Conservation (phyloP, 2,329 filamentous ascomycete species). For the Cucurbitaria berberidis region DNA sequence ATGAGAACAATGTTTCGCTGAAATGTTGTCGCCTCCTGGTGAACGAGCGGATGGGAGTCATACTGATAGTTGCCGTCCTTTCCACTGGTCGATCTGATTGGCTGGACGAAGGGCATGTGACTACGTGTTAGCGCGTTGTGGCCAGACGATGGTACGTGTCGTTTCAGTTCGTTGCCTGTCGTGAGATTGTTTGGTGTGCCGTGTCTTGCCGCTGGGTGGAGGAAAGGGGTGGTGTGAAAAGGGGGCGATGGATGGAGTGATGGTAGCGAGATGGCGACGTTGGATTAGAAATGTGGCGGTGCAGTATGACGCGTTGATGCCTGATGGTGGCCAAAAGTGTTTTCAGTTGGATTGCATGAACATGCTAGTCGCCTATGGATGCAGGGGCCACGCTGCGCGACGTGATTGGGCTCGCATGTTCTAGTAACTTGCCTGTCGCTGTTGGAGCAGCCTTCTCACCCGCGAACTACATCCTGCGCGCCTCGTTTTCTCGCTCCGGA, state of each 20-base stretch:
- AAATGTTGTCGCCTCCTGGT: not conserved
- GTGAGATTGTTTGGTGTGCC: not conserved
- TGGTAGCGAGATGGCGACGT: conserved; percentile 6
- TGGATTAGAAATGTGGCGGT: conserved; percentile 21
- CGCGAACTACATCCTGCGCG: too few species aligned
- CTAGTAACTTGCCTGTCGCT: too few species aligned
- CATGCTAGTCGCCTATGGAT: too few species aligned
- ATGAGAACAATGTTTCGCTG: not conserved
- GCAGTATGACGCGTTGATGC: not conserved
- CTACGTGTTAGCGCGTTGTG: conserved; percentile 20
- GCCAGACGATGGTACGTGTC: conserved; percentile 6
- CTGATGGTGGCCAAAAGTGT: not conserved
- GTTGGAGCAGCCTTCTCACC: too few species aligned
- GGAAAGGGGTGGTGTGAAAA: not conserved
- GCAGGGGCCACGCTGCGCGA: too few species aligned
- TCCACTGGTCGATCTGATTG: conserved; percentile 11
- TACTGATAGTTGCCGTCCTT: not conserved
- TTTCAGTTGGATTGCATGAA: too few species aligned
- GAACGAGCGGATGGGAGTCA: conserved; percentile 3
- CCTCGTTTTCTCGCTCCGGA: too few species aligned
- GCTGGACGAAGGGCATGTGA: conserved; percentile 20
- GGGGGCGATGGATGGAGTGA: not conserved
- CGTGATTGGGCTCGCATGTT: too few species aligned
- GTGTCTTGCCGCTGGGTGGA: not conserved
- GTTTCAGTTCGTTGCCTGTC: not conserved